phyloP scores from a whole-genome alignment of 2,329 filamentous ascomycete species.

The Fusarium succisae region DNA sequence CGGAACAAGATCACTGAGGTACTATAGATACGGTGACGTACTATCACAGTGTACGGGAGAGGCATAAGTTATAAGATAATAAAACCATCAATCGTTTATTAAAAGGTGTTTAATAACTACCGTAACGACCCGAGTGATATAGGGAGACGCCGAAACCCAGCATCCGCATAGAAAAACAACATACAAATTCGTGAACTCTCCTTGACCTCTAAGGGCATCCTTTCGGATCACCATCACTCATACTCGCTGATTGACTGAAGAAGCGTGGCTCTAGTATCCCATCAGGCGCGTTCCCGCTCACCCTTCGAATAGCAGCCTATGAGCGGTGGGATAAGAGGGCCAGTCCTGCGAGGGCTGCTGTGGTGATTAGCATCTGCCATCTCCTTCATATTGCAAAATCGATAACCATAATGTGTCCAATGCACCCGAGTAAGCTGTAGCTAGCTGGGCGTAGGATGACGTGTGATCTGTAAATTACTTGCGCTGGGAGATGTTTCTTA shows the following conservation, averaged over 20 bases:
- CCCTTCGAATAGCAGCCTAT: constrained; percentile 27
- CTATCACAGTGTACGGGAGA: neutral
- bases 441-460: constrained; percentile 66
- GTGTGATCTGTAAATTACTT: constrained; percentile 64
- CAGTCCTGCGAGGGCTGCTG: constrained; percentile 20
- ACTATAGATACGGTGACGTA: neutral
- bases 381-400: constrained; percentile 64
- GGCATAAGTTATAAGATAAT: neutral
- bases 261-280: constrained; percentile 28
- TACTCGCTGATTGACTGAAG: constrained; percentile 36
- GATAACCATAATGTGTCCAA: constrained; percentile 72
- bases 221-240: constrained; percentile 30
- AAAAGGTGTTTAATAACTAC: constrained; percentile 34
- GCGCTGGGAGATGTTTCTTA: constrained; percentile 60
- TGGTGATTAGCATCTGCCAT: constrained; percentile 44
- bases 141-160: constrained; percentile 27
- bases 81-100: constrained; percentile 39
- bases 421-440: constrained; percentile 60
- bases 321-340: constrained; percentile 40
- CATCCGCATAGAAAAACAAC: constrained; percentile 33
- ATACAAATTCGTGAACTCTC: constrained; percentile 39
- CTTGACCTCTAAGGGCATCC: constrained; percentile 19
- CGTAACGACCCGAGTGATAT: constrained; percentile 19
- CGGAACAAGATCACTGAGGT: neutral
- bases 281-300: constrained; percentile 12